Base-by-base conservation (phyloP, 2,329 filamentous ascomycete species). In the Leptographium radiaticola region DNA sequence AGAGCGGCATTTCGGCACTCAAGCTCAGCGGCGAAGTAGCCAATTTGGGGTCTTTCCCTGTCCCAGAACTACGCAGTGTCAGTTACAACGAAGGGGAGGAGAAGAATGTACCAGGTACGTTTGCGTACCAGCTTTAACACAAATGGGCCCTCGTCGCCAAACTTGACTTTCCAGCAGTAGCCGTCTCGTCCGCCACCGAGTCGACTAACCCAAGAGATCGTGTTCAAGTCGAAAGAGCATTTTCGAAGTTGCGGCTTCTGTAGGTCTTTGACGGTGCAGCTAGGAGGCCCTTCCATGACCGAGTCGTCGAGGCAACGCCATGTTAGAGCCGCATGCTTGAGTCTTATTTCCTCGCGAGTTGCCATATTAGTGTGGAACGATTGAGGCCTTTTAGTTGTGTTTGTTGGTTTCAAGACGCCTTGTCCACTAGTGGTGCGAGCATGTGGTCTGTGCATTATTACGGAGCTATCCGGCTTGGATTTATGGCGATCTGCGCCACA, bases 1-100 rank as follows among this genome's bases (percentile, higher is more conserved):
- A 51, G 49, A 1, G 49, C 49, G 16, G 49, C 49, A 42, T 51
- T 51, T 25, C 49, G 18, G 39, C 49, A 51, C 20, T 51, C 49
- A 6, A 43, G 33, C 12, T 49, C 18, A 10, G 31, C 10, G 2
- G 47, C 16, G 20, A 49, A 16, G 18, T 36, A 9, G n/a, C 16
- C 25, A 8, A 18, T 5, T 49, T 8, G 15, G 12, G 46, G n/a
- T 38, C 13, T 38, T 12, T 49, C 46, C 46, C 13, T 38, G 46
- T 49, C 46, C 46, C 31, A 49, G 13, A 49, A 49, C 46, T 49
- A 15, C n/a, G 13, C 6, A 12, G 9, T 9, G 46, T 49, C 20
- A 49, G 30, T 12, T 13, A 49, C 7, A n/a, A 18, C 8, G 18
- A 48, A n/a, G n/a, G 12, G 36, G 7, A 18, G 20, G 20, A 44